phyloP scores from a whole-genome alignment of 805 yeast species.

The Jamesozyma spencerorum region DNA sequence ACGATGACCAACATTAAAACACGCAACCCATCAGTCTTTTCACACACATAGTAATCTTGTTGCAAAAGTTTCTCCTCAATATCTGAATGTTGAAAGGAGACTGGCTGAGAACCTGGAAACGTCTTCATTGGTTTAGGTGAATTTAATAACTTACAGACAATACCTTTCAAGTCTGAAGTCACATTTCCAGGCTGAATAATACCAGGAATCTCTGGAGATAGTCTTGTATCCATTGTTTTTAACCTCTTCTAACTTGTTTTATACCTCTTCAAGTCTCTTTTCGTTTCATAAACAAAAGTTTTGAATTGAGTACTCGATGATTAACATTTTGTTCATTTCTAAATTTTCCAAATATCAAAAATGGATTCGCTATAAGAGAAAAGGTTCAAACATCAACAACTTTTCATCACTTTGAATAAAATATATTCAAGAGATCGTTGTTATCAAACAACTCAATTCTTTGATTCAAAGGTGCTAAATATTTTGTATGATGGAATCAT shows the following conservation, averaged over 20 bases:
- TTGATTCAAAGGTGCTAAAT: too few species aligned
- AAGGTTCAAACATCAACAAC: too few species aligned
- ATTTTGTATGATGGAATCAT: slow-evolving; percentile 1
- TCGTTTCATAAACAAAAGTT: too few species aligned
- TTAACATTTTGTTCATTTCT: too few species aligned
- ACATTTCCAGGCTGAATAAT: slow-evolving; percentile 63
- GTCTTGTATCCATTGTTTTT: slow-evolving; percentile 29
- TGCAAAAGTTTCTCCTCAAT: slow-evolving; percentile 48
- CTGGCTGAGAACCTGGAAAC: slow-evolving; percentile 94
- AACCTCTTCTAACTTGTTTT: too few species aligned
- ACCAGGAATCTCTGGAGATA: slow-evolving; percentile 84
- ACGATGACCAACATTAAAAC: slow-evolving; percentile 62
- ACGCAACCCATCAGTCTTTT: slow-evolving; percentile 88
- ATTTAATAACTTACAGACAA: slow-evolving; percentile 55
- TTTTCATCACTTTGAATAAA: too few species aligned
- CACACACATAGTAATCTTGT: slow-evolving; percentile 89
- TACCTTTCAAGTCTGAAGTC: slow-evolving; percentile 53
- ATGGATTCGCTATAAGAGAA: too few species aligned
- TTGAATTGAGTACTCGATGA: too few species aligned
- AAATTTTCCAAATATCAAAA: background rate
- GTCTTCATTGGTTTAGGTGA: slow-evolving; percentile 38
- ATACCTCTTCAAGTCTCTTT: too few species aligned
- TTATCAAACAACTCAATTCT: too few species aligned
- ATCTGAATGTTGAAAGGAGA: slow-evolving; percentile 74
- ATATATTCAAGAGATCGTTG: too few species aligned